Evolutionary conservation across 2,329 filamentous ascomycete genomes (phyloP).

Genomic region (Blastomyces silverae): DNA sequence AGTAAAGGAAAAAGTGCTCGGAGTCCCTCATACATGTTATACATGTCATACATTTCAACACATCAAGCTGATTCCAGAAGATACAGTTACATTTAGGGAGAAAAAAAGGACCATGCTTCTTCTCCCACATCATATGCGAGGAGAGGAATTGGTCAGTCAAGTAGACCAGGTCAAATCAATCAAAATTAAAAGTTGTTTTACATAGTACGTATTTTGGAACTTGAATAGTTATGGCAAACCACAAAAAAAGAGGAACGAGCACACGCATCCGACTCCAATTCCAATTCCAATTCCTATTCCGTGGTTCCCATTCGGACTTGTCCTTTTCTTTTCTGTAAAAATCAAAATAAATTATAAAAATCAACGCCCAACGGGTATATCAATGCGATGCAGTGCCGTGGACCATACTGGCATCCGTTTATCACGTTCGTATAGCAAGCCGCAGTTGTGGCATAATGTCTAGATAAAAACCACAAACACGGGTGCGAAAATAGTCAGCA

Average conservation of each 20-base stretch:
- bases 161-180: background rate
- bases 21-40: background rate
- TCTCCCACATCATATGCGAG: background rate
- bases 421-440: slow-evolving; percentile 79
- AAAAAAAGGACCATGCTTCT: background rate
- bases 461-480: slow-evolving; percentile 31
- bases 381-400: slow-evolving; percentile 57
- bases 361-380: slow-evolving; percentile 31
- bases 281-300: background rate
- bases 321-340: background rate
- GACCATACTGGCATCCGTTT: slow-evolving; percentile 73
- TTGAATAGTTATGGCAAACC: background rate
- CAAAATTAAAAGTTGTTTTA: background rate
- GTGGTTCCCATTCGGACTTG: background rate
- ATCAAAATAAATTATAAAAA: background rate
- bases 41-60: background rate
- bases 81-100: background rate
- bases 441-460: slow-evolving; percentile 91
- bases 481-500: slow-evolving; percentile 19
- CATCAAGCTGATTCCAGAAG: background rate
- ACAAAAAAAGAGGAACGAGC: background rate
- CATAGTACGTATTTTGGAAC: background rate
- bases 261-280: background rate
- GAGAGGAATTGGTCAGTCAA: background rate
- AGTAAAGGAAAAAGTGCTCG: background rate